phyloP scores from a whole-genome alignment of 2,329 filamentous ascomycete genomes.

The Penicillium sp. region DNA sequence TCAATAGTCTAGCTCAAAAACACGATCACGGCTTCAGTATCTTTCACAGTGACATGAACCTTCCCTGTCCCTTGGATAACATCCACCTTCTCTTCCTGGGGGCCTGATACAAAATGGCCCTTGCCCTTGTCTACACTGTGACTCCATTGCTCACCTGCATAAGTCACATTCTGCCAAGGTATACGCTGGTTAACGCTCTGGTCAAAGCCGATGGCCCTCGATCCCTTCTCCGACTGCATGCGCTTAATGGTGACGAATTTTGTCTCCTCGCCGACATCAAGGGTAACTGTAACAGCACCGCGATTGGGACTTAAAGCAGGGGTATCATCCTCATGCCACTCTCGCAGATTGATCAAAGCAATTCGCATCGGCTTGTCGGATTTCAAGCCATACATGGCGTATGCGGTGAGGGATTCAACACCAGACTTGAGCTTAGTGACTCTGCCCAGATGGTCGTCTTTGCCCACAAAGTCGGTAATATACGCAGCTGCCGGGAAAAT shows the following conservation, averaged over 20 bases:
- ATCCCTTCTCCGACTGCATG: slow-evolving; percentile 14
- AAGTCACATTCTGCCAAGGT: slow-evolving; percentile 28
- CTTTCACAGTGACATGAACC: not conserved
- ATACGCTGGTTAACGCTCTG: slow-evolving; percentile 12
- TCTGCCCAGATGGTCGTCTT: slow-evolving; percentile 4
- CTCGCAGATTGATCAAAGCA: slow-evolving; percentile 8
- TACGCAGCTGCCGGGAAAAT: slow-evolving; percentile 16
- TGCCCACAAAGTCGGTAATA: slow-evolving; percentile 22
- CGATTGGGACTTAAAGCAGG: not conserved
- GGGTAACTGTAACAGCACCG: not conserved
- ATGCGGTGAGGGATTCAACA: slow-evolving; percentile 4
- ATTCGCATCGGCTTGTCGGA: not conserved
- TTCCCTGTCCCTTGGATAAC: not conserved
- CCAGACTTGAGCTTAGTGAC: slow-evolving; percentile 2
- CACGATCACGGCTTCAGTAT: not conserved
- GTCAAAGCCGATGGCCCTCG: slow-evolving; percentile 21
- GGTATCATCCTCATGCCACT: not conserved
- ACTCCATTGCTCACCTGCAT: slow-evolving; percentile 24
- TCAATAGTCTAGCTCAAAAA: not conserved
- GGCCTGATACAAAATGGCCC: slow-evolving; percentile 2
- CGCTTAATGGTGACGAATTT: slow-evolving; percentile 7
- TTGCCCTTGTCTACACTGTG: slow-evolving; percentile 17
- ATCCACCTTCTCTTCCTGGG: not conserved
- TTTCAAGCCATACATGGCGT: slow-evolving; percentile 8
- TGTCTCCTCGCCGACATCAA: not conserved